Percentiles rank a stretch among this genome's conserved stretches.
phyloP scores from a whole-genome alignment of 208 protist species.

The Trypanosoma melophagium region DNA sequence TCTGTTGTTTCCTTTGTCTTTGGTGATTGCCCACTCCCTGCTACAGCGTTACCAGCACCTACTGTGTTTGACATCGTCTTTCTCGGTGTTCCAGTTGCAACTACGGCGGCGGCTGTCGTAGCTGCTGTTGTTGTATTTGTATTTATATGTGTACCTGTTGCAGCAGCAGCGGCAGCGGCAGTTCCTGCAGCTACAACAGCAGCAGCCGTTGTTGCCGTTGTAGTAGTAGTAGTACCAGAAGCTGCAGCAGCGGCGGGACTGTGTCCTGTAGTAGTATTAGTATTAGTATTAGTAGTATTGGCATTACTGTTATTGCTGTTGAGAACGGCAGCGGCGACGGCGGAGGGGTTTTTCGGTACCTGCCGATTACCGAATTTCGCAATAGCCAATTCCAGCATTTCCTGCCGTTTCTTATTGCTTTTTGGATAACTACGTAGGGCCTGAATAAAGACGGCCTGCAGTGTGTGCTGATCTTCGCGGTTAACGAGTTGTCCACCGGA shows the following conservation, averaged over 20 bases:
- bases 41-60: not conserved
- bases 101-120: no score
- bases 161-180: conserved; percentile 2
- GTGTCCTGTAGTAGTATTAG: conserved; percentile 3
- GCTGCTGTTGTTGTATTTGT: conserved; percentile 6
- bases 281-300: conserved; percentile 10
- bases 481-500: conserved; percentile 86
- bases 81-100: no score
- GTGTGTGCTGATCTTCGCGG: conserved; percentile 80
- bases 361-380: conserved; percentile 72
- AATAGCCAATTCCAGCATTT: conserved; percentile 81
- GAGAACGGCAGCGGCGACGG: not conserved
- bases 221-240: conserved; percentile 2
- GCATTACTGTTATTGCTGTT: not conserved
- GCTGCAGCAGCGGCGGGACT: not conserved
- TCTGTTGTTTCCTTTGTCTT: conserved; percentile 4
- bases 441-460: conserved; percentile 81
- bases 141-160: not conserved
- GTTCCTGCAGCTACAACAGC: conserved; percentile 1
- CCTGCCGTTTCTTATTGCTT: conserved; percentile 74
- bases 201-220: not conserved
- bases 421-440: conserved; percentile 71
- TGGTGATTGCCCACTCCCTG: not conserved
- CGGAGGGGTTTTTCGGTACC: conserved; percentile 29
- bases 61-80: not conserved